Percentiles rank a stretch among this genome's conserved stretches.
Conservation (phyloP, 148 eudicot genomes). For the Talinum fruticosum region DNA sequence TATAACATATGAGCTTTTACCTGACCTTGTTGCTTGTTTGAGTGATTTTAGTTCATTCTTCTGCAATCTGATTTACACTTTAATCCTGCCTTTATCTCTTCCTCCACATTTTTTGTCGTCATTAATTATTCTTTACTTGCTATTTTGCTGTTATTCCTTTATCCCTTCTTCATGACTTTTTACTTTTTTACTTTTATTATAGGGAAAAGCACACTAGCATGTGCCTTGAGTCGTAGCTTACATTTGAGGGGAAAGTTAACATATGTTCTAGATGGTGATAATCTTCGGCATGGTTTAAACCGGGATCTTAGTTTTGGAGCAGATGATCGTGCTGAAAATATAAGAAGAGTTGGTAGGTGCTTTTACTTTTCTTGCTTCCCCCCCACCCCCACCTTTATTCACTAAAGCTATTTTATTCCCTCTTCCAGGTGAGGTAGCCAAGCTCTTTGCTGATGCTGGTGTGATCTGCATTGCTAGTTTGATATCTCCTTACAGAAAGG, state of each 20-base stretch:
- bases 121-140: background rate
- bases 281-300: slow-evolving; percentile 88
- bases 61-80: background rate
- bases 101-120: background rate
- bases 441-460: slow-evolving; percentile 95
- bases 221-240: slow-evolving; percentile 69
- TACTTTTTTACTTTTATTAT: slow-evolving; percentile 11
- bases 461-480: slow-evolving; percentile 94
- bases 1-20: background rate
- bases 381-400: background rate
- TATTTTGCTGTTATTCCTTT: background rate
- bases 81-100: background rate
- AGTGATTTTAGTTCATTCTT: background rate
- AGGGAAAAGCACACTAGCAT: slow-evolving; percentile 96
- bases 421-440: slow-evolving; percentile 85
- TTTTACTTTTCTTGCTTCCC: background rate
- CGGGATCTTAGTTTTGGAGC: slow-evolving; percentile 71
- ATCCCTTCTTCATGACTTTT: background rate
- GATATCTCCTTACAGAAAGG: slow-evolving; percentile 90
- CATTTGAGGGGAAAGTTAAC: slow-evolving; percentile 78
- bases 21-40: background rate
- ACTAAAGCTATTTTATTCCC: background rate
- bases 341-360: slow-evolving; percentile 77
- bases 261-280: slow-evolving; percentile 93
- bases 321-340: slow-evolving; percentile 90